phyloP scores from a whole-genome alignment of 352 stramenopile genomes.

The Pythium periplocum region DNA sequence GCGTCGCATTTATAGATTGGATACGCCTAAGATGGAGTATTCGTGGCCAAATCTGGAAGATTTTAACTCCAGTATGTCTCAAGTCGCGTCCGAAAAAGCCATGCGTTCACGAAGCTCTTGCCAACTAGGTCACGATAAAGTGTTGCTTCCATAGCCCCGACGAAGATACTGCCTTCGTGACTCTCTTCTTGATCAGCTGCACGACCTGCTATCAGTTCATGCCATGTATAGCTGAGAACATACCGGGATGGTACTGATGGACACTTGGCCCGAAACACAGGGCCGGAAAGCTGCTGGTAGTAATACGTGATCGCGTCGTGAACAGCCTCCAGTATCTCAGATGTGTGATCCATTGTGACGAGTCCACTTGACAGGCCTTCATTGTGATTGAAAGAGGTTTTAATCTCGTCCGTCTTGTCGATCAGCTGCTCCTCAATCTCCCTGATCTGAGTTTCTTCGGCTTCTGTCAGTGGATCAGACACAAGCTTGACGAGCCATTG shows the following conservation, averaged over 20 bases:
- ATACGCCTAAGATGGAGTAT: no score
- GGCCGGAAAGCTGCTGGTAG: constrained; percentile 11
- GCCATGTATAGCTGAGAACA: constrained; percentile 15
- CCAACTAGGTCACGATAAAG: constrained; percentile 9
- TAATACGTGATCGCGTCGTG: constrained; percentile 14
- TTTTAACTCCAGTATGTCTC: constrained; percentile 6
- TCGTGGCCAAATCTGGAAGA: no score
- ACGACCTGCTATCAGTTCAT: constrained; percentile 3
- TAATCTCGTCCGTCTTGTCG: not conserved
- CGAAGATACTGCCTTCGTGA: not conserved
- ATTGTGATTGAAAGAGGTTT: not conserved
- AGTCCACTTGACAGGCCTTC: not conserved
- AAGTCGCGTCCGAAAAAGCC: constrained; percentile 14
- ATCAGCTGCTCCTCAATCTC: not conserved
- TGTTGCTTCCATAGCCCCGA: constrained; percentile 10
- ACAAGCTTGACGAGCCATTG: not conserved
- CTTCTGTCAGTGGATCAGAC: not conserved
- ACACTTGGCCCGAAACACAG: constrained; percentile 14
- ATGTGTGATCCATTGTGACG: constrained; percentile 5
- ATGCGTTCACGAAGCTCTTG: constrained; percentile 14
- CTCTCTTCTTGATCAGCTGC: no score
- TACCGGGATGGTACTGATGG: constrained; percentile 14
- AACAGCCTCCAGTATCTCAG: not conserved
- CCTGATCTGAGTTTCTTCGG: not conserved
- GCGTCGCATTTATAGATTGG: no score